phyloP scores from a whole-genome alignment of 805 yeast genomes.

The Kazachstania viticola region DNA sequence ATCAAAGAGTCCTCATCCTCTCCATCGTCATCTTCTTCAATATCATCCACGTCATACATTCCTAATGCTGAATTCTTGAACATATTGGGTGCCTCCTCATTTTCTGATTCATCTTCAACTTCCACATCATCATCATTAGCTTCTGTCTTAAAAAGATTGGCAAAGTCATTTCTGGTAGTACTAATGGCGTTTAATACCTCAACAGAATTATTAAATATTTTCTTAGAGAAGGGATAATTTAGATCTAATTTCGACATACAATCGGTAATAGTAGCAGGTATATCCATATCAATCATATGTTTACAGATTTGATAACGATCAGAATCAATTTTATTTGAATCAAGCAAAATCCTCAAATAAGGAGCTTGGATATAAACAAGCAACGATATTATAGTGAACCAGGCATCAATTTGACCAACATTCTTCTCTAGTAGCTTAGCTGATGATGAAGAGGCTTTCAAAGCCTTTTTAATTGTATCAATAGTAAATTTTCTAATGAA shows the following conservation, averaged over 20 bases:
- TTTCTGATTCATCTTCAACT: conserved; percentile 46
- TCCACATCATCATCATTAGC: conserved; percentile 47
- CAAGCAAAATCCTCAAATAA: conserved; percentile 32
- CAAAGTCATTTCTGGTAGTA: conserved; percentile 43
- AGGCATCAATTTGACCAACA: conserved; percentile 20
- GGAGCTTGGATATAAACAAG: conserved; percentile 23
- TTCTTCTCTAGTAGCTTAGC: conserved; percentile 17
- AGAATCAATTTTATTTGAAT: conserved; percentile 36
- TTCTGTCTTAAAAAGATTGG: conserved; percentile 45
- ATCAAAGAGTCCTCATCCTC: conserved; percentile 38
- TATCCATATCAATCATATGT: conserved; percentile 55
- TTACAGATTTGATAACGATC: conserved; percentile 58
- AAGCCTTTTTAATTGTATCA: conserved; percentile 52
- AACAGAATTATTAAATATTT: conserved; percentile 46
- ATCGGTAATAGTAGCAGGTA: conserved; percentile 45
- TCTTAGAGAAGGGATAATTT: conserved; percentile 56
- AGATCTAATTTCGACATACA: conserved; percentile 59
- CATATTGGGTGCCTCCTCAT: conserved; percentile 73
- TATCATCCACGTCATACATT: conserved; percentile 79
- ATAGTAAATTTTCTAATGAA: conserved; percentile 64
- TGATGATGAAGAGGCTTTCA: conserved; percentile 37
- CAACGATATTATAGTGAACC: conserved; percentile 22
- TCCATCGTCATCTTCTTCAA: conserved; percentile 52
- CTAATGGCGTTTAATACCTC: conserved; percentile 49
- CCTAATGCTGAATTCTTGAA: conserved; percentile 85